Base-by-base conservation (phyloP, 2,329 filamentous ascomycete species). In the Neonectria magnoliae region DNA sequence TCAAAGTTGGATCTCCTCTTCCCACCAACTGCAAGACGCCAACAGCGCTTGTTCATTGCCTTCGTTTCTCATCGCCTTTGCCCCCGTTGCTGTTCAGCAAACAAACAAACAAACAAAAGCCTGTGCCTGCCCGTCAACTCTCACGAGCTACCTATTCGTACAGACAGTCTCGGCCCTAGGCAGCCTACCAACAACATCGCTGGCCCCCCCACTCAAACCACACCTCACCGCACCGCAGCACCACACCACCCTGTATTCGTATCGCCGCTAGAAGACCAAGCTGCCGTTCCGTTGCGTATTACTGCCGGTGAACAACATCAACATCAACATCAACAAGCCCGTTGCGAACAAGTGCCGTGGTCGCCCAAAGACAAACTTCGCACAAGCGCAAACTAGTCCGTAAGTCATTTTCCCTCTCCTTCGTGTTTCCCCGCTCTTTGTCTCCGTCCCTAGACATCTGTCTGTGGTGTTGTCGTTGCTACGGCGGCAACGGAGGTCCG, bases 211-310 rank as follows among this genome's bases (percentile, higher is more conserved):
- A 69, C 70, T 57, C 70, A 56, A 62, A 61, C 64, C 64, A 68
- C 70, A 62, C 50, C 62, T 29, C 29, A 62, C 50, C 62, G 14
- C 14, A 36, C 50, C 62, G 14, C 14, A 36, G 52, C 48, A 56
- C 56, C 51, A 59, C 54, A 66, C 56, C 60, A 50, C 42, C 55
- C 60, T 61, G 56, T 60, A 18, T 20, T 42, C 38, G 36, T 38
- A 66, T 71, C 67, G 70, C 70, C 70, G 60, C 70, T 72, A 71
- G 69, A 59, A 65, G 65, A 66, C 56, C 60, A 58, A 68, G 64
- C 62, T 65, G 60, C 60, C 42, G 68, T 63, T 55, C 66, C 33
- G 52, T 18, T 22, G 36, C n/a, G 48, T 51, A n/a, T 36, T 47
- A 69, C 65, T 71, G 57, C 62, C 57, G 67, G 62, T 57, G 59